Evolutionary conservation across 2,329 filamentous ascomycete species (phyloP), one percentile per base, ranked within the genome.

Genomic region (Orbilia blumenaviensis): DNA sequence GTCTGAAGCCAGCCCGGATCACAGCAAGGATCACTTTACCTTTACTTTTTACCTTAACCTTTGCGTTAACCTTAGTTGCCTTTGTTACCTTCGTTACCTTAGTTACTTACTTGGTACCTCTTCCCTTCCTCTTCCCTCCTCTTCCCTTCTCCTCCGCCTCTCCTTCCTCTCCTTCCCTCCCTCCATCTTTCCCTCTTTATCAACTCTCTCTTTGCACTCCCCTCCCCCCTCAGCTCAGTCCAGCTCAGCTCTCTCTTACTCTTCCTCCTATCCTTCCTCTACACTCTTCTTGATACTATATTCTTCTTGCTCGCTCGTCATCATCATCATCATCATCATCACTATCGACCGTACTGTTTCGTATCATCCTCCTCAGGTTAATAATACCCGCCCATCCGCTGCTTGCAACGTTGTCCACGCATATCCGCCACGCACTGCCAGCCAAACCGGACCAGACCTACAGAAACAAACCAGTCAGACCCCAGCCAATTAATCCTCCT

Each of bases 21-120:
- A 58, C 38, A 58, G 63, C 48, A 67, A 67, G 50, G 63, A 58
- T 60, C 52, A 60, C 38, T 38, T 34, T 34, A 44, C 48, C 46
- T 66, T 36, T 48, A n/a, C n/a, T n/a, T n/a, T n/a, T n/a, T n/a
- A n/a, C n/a, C n/a, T n/a, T n/a, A n/a, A n/a, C n/a, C n/a, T n/a
- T n/a, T n/a, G n/a, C n/a, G n/a, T n/a, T n/a, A n/a, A 23, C 42
- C 42, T 46, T 21, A 16, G 50, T 38, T 52, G 44, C 46, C 23
- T 42, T 14, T 61, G 46, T 62, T 44, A 38, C 42, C 14, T 46
- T 21, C 14, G 21, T 10, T 23, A 23, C 42, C 18, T 46, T 21
- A 9, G 18, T 16, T 9, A 25, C 12, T 21, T 41, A 27, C 14
- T 46, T n/a, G n/a, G n/a, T n/a, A n/a, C n/a, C n/a, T 48, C 12